These are phyloP conservation scores for Debaryomyces maramus DNA, from an alignment of 805 yeast genomes.

Conservation along the genomic window DNA sequence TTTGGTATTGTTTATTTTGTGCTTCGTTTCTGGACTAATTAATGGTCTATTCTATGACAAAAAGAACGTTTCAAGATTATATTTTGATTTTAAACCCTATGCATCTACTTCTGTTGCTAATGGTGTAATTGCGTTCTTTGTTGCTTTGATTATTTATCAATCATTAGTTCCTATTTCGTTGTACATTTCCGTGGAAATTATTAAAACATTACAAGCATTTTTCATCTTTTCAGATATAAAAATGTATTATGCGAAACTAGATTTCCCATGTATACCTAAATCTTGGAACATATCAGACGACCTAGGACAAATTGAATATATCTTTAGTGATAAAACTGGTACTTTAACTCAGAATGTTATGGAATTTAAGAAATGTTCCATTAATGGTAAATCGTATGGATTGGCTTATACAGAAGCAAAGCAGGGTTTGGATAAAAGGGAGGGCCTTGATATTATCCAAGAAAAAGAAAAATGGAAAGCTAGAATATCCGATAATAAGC, in stretches of 20 bases:
- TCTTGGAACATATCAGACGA: constrained; percentile 85
- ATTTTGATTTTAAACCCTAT: constrained; percentile 61
- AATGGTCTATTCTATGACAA: constrained; percentile 63
- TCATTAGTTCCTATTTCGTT: constrained; percentile 78
- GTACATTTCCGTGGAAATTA: constrained; percentile 75
- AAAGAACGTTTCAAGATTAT: constrained; percentile 45
- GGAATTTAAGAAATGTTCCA: constrained; percentile 78
- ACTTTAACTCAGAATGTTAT: constrained; percentile 80
- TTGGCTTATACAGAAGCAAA: constrained; percentile 77
- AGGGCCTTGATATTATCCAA: constrained; percentile 58
- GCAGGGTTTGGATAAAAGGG: constrained; percentile 67
- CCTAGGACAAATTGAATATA: constrained; percentile 78
- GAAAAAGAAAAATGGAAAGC: constrained; percentile 44
- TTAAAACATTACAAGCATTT: constrained; percentile 73
- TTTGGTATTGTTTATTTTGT: constrained; percentile 56
- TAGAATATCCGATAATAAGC: constrained; percentile 43
- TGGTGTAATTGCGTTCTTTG: constrained; percentile 70
- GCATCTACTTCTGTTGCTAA: constrained; percentile 61
- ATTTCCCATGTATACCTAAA: constrained; percentile 77
- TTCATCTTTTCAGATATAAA: constrained; percentile 69
- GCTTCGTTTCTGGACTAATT: constrained; percentile 67
- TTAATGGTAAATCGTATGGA: constrained; percentile 68
- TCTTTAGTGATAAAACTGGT: constrained; percentile 83
- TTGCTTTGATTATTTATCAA: constrained; percentile 71
- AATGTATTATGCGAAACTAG: constrained; percentile 68